Evolutionary conservation across 805 yeast species (phyloP).

Genomic region (Ogataea nonfermentans): DNA sequence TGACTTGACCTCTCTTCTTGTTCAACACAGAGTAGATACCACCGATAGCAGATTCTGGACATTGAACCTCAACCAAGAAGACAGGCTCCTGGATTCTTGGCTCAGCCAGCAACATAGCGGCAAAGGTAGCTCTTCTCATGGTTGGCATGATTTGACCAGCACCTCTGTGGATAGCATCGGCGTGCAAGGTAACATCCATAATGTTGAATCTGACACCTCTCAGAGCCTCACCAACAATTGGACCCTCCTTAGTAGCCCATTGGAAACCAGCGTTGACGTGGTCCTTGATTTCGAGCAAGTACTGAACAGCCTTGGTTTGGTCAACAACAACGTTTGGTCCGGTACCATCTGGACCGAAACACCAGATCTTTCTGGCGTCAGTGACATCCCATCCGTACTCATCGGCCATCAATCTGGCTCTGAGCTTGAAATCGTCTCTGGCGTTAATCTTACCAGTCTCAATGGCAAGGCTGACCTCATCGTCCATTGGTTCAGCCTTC

Average conservation of each 20-base stretch:
- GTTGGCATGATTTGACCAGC: constrained; percentile 99
- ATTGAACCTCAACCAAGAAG: constrained; percentile 98
- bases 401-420: constrained; percentile 98
- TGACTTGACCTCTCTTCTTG: constrained; percentile 99
- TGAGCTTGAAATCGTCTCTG: constrained; percentile 97
- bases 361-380: constrained; percentile 99
- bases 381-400: constrained; percentile 99
- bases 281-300: constrained; percentile 98
- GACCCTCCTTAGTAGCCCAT: constrained; percentile 99
- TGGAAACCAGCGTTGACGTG: constrained; percentile 99
- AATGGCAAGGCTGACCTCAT: constrained; percentile 89
- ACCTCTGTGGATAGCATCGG: constrained; percentile 99
- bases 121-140: constrained; percentile 99
- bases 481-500: constrained; percentile 94
- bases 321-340: constrained; percentile 99
- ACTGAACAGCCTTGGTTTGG: constrained; percentile 99
- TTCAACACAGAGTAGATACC: constrained; percentile 99
- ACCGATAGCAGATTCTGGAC: constrained; percentile 99
- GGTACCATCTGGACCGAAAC: constrained; percentile 99
- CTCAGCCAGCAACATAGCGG: constrained; percentile 96
- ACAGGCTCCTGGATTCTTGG: constrained; percentile 99
- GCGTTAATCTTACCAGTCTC: constrained; percentile 90
- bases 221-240: constrained; percentile 93
- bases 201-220: constrained; percentile 97
- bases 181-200: constrained; percentile 98